Conservation (phyloP, 371 early-diverging fungal genomes). For the Rhizopus stolonifer region DNA sequence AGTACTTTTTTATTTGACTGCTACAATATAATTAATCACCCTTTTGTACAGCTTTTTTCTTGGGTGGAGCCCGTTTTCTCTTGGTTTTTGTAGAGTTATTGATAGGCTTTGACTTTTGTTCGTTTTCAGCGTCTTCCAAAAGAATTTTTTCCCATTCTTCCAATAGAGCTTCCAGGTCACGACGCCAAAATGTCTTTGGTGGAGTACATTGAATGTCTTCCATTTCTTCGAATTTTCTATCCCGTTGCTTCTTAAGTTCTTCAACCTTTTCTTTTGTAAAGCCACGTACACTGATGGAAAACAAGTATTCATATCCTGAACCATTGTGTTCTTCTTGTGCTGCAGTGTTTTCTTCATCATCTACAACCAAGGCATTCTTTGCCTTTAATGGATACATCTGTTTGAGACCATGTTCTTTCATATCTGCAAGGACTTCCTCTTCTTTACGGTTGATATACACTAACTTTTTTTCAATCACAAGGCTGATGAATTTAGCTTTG, state of each 20-base stretch:
- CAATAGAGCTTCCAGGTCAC: constrained; percentile 83
- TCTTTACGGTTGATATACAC: constrained; percentile 88
- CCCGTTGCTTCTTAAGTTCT: constrained; percentile 75
- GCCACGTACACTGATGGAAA: constrained; percentile 92
- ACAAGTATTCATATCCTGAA: constrained; percentile 90
- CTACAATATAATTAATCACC: background rate
- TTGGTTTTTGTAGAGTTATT: constrained; percentile 3
- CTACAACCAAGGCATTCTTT: constrained; percentile 41
- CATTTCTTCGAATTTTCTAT: constrained; percentile 71
- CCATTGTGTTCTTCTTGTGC: constrained; percentile 18
- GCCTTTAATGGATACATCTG: constrained; percentile 58
- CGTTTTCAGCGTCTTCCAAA: constrained; percentile 32
- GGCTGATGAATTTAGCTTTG: constrained; percentile 91
- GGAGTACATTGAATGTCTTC: constrained; percentile 67
- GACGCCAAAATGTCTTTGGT: constrained; percentile 87
- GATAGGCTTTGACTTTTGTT: constrained; percentile 30
- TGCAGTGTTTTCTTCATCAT: constrained; percentile 33
- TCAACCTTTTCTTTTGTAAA: constrained; percentile 92
- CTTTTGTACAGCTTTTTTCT: constrained; percentile 7
- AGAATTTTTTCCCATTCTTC: constrained; percentile 67
- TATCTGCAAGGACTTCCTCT: constrained; percentile 76
- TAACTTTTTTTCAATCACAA: constrained; percentile 87
- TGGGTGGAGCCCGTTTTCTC: constrained; percentile 18
- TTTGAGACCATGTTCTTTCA: constrained; percentile 72
- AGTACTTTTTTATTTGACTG: background rate